Evolutionary conservation across 1,139 yeast genomes (phyloP), one percentile per base, ranked within the genome.

Genomic region (Geotrichum cucujoidarum): DNA sequence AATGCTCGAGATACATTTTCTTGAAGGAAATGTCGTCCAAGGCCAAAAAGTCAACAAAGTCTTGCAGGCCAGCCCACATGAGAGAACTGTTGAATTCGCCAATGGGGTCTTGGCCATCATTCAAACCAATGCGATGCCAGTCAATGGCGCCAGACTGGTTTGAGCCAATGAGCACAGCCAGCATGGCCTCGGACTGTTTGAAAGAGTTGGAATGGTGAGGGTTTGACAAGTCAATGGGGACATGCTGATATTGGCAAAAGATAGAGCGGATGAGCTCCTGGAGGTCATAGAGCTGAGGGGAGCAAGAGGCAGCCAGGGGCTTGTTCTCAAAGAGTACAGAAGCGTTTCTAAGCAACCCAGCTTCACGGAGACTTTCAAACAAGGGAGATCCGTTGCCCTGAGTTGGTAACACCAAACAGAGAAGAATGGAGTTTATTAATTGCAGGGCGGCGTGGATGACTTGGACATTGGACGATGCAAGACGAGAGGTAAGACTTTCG

Each of bases 21-120:
- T 57, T 53, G 38, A 64, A 56, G 13, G 52, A 48, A 48, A 56
- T 52, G 34, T 55, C 55, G 41, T 57, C 61, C 29, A 56, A 57
- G 24, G 51, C 52, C 45, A 60, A 49, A 38, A 64, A 54, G 45
- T 64, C 67, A 40, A 55, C 52, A 39, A 63, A 53, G 45, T 64
- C 68, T 16, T 63, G 59, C 51, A 61, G 52, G 5, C 66, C 66
- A 7, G 60, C 60, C 58, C 63, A 56, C 32, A 57, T 56, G 14
- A 58, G 51, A 17, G 54, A 48, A 25, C 45, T 43, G 39, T 59
- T 56, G 48, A 62, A 55, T 43, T 60, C 53, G 5, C 53, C 51
- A 14, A 53, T 47, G 10, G 62, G 60, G 14, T 49, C 55, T 13
- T 45, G 47, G 18, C 52, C 55, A 13, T 53, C 50, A 2, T 55